phyloP scores from a whole-genome alignment of 371 early-diverging fungal species.

The Coemansia sp. region DNA sequence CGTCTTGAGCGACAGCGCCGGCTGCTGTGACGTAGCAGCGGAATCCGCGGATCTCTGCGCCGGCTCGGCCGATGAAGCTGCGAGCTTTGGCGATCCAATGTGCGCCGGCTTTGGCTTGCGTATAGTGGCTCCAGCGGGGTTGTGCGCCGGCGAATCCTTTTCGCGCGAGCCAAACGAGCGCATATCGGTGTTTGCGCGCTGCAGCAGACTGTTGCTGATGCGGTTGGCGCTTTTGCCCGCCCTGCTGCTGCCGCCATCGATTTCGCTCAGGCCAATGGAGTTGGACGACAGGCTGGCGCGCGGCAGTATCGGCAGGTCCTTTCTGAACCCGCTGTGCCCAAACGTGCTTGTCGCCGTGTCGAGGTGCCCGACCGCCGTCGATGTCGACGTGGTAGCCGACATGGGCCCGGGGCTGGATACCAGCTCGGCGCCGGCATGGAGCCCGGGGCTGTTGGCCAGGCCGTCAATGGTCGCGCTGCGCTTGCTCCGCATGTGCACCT shows the following conservation, averaged over 20 bases:
- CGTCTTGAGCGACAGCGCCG: conserved; percentile 6
- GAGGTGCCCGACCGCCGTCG: not conserved
- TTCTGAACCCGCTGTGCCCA: not conserved
- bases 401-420: conserved; percentile 13
- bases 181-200: conserved; percentile 41
- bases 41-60: conserved; percentile 9
- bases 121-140: conserved; percentile 9
- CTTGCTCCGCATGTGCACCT: conserved; percentile 12
- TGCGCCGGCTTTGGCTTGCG: conserved; percentile 28
- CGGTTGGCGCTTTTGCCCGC: not conserved
- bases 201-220: conserved; percentile 15
- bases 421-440: conserved; percentile 4
- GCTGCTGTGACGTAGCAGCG: not conserved
- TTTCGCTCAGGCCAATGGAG: conserved; percentile 21
- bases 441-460: conserved; percentile 2
- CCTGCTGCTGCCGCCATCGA: not conserved
- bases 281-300: conserved; percentile 31
- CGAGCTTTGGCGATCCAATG: conserved; percentile 5
- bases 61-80: not conserved
- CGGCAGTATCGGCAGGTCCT: conserved; percentile 32
- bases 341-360: not conserved
- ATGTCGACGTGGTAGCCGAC: conserved; percentile 13
- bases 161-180: conserved; percentile 29
- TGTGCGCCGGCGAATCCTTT: conserved; percentile 3
- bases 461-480: conserved; percentile 21